Base-by-base conservation (phyloP, 352 stramenopile genomes). In the Globisporangium takayamanum region DNA sequence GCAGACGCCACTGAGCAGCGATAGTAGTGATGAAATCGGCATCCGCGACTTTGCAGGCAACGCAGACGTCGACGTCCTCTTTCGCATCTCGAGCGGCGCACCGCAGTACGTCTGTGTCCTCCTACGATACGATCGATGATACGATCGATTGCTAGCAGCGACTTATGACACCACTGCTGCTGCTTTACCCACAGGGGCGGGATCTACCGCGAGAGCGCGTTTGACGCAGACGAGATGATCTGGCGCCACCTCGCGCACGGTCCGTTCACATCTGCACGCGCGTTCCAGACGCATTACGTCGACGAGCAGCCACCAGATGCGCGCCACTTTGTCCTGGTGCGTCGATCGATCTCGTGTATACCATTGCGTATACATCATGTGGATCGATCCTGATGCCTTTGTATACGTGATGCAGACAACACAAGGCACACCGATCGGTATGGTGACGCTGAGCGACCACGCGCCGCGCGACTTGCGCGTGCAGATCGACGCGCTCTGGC, bases 401-500 rank as follows among this genome's bases (percentile, higher is more conserved):
- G 6, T 39, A 39, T 39, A 36, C 16, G 14, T 25, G n/a, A 22
- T 47, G 18, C 12, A 92, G 82, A 66, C 61, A 12, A 55, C 67
- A n/a, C 83, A 64, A 5, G 68, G 69, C 25, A 59, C 80, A 22
- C 60, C 68, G 0, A 84, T 97, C 45, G 88, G 88, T 1, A 95
- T 95, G 80, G 50, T 94, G 52, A 80, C 73, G 22, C 73, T 97
- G 8, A 66, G 78, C 20, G 64, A 69, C 30, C 84, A 97, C 62
- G 89, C 87, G 22, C 84, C 88, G n/a, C 62, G 53, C 22, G 70
- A 95, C 56, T 74, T 97, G 39, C 81, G 87, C 12, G 68, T 94
- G 1, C 77, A 89, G 61, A 74, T 97, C 49, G 84, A 75, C 42
- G 66, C 87, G 55, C 49, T 96, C 53, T 97, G 88, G 87, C 72